phyloP scores from a whole-genome alignment of 2,329 filamentous ascomycete species.

The Ceratocystis diversiconidia region DNA sequence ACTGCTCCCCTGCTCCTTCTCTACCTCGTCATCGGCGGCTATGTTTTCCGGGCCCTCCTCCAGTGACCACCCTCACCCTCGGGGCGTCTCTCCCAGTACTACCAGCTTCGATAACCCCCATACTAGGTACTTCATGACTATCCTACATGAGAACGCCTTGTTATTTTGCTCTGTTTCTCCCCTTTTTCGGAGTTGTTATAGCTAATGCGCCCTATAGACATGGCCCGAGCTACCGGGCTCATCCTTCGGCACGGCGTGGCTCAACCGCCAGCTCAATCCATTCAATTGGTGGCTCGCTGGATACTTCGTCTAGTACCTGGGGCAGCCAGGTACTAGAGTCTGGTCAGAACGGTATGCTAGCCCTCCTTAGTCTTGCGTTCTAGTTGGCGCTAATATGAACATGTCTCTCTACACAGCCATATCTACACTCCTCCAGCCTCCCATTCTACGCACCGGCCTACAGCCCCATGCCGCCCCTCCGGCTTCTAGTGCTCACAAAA shows the following conservation, averaged over 20 bases:
- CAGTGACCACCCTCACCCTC: slow-evolving; percentile 9
- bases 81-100: slow-evolving; percentile 14
- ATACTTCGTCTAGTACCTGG: slow-evolving; percentile 47
- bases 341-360: slow-evolving; percentile 63
- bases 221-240: slow-evolving; percentile 22
- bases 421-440: slow-evolving; percentile 80
- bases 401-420: slow-evolving; percentile 46
- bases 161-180: no score
- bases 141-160: not conserved
- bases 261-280: slow-evolving; percentile 79
- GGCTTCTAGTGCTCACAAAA: slow-evolving; percentile 57
- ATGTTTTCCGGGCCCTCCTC: slow-evolving; percentile 15
- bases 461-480: slow-evolving; percentile 63
- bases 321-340: slow-evolving; percentile 49
- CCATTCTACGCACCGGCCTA: slow-evolving; percentile 77
- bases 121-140: slow-evolving; percentile 7
- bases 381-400: not conserved
- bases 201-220: slow-evolving; percentile 9
- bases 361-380: not conserved
- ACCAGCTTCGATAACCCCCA: slow-evolving; percentile 13
- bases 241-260: slow-evolving; percentile 45
- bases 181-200: not conserved
- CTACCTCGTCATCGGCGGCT: not conserved
- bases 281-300: slow-evolving; percentile 73
- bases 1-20: not conserved